These are phyloP conservation scores for Xylaria acuta DNA, from an alignment of 495 filamentous ascomycete genomes.

Conservation along the genomic window DNA sequence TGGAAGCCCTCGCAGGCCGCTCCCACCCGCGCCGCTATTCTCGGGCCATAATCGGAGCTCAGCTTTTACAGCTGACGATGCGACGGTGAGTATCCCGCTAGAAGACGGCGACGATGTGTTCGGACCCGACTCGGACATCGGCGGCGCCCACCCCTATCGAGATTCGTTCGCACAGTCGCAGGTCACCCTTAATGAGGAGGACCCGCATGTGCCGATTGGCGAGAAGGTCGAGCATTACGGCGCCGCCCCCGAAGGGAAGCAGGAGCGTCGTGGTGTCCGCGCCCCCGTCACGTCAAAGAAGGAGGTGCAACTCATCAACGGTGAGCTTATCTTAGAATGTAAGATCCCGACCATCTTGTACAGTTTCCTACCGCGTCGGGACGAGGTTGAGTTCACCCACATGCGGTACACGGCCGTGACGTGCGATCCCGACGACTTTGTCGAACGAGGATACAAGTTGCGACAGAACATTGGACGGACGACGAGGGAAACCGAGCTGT, in stretches of 20 bases:
- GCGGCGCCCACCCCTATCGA: constrained; percentile 47
- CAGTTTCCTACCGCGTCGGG: constrained; percentile 88
- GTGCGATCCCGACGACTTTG: constrained; percentile 96
- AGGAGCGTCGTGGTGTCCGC: constrained; percentile 82
- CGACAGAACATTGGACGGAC: constrained; percentile 93
- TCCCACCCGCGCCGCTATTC: constrained; percentile 93
- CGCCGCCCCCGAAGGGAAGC: constrained; percentile 82
- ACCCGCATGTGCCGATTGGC: constrained; percentile 47
- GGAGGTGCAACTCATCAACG: constrained; percentile 94
- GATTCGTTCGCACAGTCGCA: constrained; percentile 72
- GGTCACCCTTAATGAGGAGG: constrained; percentile 49
- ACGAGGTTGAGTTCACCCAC: constrained; percentile 96
- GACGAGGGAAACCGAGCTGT: constrained; percentile 91
- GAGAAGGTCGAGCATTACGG: constrained; percentile 78
- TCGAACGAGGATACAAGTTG: constrained; percentile 84
- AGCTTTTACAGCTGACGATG: constrained; percentile 55
- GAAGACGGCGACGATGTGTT: constrained; percentile 66
- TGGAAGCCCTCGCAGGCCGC: constrained; percentile 80
- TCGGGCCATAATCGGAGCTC: constrained; percentile 51
- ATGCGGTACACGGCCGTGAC: constrained; percentile 99
- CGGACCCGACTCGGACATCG: constrained; percentile 62
- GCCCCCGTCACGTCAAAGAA: constrained; percentile 89
- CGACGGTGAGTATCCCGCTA: constrained; percentile 66
- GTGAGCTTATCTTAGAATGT: constrained; percentile 96
- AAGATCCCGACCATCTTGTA: constrained; percentile 98